Evolutionary conservation across 495 filamentous ascomycete genomes (phyloP).

Genomic region (Neurospora hispaniola): DNA sequence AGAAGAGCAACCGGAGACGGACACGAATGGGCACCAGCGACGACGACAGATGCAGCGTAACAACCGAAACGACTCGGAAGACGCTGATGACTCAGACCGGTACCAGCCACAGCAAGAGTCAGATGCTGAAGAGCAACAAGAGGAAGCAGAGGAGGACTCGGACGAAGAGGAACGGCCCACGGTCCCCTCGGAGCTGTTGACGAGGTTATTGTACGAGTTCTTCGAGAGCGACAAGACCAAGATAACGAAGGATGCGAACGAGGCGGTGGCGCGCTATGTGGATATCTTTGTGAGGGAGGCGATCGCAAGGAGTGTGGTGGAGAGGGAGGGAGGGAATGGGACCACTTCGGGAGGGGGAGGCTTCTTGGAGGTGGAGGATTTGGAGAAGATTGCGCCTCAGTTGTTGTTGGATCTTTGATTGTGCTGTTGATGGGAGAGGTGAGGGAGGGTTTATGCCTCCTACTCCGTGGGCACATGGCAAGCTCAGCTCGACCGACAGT

Average conservation of each 20-base stretch:
- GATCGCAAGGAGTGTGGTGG: constrained; percentile 66
- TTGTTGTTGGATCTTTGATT: constrained; percentile 73
- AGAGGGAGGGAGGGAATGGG: constrained; percentile 62
- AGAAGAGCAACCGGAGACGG: not conserved
- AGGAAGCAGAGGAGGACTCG: constrained; percentile 16
- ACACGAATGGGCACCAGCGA: not conserved
- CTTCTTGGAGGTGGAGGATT: constrained; percentile 77
- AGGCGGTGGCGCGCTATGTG: constrained; percentile 72
- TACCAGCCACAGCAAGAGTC: constrained; percentile 11
- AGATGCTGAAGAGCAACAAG: constrained; percentile 11
- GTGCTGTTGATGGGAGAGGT: not conserved
- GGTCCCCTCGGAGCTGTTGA: constrained; percentile 67
- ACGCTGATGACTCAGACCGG: not conserved
- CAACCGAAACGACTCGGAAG: not conserved
- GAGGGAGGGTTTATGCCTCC: not conserved
- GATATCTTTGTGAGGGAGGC: constrained; percentile 90
- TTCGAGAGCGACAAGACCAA: constrained; percentile 62
- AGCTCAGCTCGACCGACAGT: not conserved
- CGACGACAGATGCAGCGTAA: not conserved
- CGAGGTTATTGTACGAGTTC: constrained; percentile 63
- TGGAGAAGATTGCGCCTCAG: constrained; percentile 87
- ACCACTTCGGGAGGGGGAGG: constrained; percentile 64
- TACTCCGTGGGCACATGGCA: not conserved
- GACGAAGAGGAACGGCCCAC: constrained; percentile 27
- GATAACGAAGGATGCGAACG: constrained; percentile 71